Evolutionary conservation across 371 early-diverging fungal species (phyloP), one percentile per base, ranked within the genome.

Genomic region (Mortierella sp.): DNA sequence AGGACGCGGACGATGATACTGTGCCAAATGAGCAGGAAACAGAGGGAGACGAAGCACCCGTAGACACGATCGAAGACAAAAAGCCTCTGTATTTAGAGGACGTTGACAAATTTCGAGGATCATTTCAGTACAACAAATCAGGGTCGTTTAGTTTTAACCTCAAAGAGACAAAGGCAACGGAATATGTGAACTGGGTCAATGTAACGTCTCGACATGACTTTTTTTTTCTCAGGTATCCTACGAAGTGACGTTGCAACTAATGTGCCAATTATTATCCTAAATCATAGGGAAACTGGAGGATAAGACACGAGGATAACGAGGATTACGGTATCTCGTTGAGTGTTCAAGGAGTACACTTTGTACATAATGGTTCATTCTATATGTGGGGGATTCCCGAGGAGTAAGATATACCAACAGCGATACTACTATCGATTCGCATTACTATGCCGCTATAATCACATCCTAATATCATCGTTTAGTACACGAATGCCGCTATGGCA

Each of bases 331-430:
- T 88, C 8, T 71, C 89, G 33, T 73, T 91, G 72, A 76, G 78
- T 58, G 87, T 89, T 36, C 89, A 86, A 48, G 91, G 91, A 22
- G 80, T 89, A 28, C 91, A 91, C 66, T 89, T 87, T 66, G 80
- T 88, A 28, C 77, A 72, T 21, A 87, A 88, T 59, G 91, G 91
- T n/a, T 81, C 89, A 1, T 69, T 91, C 24, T 91, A 87, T 58
- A 73, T 91, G 69, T 84, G 88, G 77, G 89, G 85, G 2, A 88
- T 85, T 33, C 87, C 89, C 16, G 87, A 88, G 50, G 83, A 87
- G 89, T 90, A 85, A 67, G 75, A 43, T 36, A n/a, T 4, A 55
- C 11, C 4, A 28, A 10, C 47, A 0, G 11, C 10, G 22, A 13
- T 11, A 28, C 11, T 55, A 11, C 32, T 28, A 7, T 28, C 24